Conservation (phyloP, 164 flowering plant genomes). For the Liriodendron chinense region DNA sequence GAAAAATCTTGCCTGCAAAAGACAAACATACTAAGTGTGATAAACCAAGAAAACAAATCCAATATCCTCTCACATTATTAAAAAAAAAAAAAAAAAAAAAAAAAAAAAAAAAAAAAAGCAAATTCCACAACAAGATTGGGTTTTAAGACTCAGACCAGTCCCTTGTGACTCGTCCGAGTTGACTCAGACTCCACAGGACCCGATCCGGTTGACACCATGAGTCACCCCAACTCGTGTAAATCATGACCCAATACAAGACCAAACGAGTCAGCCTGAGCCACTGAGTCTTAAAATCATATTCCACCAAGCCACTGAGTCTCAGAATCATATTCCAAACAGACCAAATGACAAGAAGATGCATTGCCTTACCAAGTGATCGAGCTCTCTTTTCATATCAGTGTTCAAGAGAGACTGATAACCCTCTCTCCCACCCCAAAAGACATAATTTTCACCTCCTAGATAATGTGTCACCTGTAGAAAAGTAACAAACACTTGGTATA, state of each 20-base stretch:
- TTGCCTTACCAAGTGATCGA: slow-evolving; percentile 73
- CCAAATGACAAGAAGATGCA: background rate
- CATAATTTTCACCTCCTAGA: slow-evolving; percentile 93
- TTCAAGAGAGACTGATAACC: slow-evolving; percentile 92
- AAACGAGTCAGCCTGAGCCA: too few relatives aligned
- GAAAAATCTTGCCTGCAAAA: slow-evolving; percentile 73
- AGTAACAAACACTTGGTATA: background rate
- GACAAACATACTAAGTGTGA: background rate
- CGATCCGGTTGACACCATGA: too few relatives aligned
- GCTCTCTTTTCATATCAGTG: slow-evolving; percentile 96
- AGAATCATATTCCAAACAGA: background rate
- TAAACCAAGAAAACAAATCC: background rate
- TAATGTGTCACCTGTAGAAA: slow-evolving; percentile 81
- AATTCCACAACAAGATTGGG: too few relatives aligned
- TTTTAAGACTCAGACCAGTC: too few relatives aligned
- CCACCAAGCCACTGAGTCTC: background rate
- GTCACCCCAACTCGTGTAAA: too few relatives aligned
- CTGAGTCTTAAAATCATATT: too few relatives aligned
- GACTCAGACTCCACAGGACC: too few relatives aligned
- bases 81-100: too few relatives aligned
- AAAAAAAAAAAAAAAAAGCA: too few relatives aligned
- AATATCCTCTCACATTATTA: background rate
- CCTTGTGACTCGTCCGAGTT: too few relatives aligned
- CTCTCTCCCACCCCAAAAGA: slow-evolving; percentile 98
- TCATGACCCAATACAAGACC: too few relatives aligned